Conservation (phyloP, 192 early-diverging fungal genomes). For the Cetraspora pellucida region DNA sequence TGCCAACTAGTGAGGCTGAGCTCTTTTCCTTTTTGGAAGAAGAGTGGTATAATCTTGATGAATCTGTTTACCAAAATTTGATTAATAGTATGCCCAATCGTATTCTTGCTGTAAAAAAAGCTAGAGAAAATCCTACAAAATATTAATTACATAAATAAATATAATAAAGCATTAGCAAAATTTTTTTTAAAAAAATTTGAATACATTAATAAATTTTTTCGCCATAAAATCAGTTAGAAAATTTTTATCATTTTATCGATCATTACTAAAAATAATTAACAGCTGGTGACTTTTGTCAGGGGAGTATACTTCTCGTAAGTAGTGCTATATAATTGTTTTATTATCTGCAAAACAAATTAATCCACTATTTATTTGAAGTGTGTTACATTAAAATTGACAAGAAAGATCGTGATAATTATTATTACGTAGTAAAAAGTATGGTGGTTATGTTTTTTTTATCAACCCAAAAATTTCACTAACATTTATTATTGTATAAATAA, state of each 20-base stretch:
- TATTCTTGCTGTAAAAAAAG: conserved; percentile 4
- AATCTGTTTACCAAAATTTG: not conserved
- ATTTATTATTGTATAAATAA: no score
- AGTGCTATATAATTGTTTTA: no score
- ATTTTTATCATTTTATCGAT: not conserved
- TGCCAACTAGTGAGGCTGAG: conserved; percentile 16
- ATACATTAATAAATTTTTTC: not conserved
- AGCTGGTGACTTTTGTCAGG: not conserved
- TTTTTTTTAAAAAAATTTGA: not conserved
- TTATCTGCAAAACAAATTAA: no score
- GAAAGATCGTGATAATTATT: no score
- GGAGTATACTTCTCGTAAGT: not conserved
- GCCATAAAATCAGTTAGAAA: not conserved
- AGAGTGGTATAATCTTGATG: conserved; percentile 19
- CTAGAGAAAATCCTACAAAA: not conserved
- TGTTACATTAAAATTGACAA: no score
- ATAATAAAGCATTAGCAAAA: not conserved
- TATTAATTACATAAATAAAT: conserved; percentile 14
- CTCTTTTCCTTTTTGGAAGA: not conserved
- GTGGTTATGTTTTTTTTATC: no score
- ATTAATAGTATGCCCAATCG: not conserved
- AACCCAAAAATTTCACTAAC: no score
- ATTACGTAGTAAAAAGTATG: no score
- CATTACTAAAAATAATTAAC: not conserved
- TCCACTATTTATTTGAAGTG: no score